These are phyloP conservation scores for Linnemannia schmuckeri DNA, from an alignment of 192 early-diverging fungal species.

Conservation along the genomic window DNA sequence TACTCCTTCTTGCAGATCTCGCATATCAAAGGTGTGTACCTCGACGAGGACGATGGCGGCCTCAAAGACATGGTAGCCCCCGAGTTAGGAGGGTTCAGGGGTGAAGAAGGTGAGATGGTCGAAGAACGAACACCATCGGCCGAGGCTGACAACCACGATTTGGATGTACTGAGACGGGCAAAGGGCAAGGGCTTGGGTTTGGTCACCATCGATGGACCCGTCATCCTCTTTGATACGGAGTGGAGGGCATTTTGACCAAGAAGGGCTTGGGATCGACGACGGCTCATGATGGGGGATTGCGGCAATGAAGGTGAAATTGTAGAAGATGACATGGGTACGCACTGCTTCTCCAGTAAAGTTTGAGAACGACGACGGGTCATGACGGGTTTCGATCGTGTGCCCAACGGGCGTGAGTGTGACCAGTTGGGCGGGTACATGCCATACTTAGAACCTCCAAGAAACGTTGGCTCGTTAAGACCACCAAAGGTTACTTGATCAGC, in stretches of 20 bases:
- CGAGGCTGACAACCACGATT: not conserved
- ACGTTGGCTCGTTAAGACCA: not conserved
- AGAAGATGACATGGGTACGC: not conserved
- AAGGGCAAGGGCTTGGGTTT: not conserved
- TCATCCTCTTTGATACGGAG: not conserved
- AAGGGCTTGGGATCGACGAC: not conserved
- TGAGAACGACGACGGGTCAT: not conserved
- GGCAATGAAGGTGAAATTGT: not conserved
- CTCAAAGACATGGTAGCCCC: not conserved
- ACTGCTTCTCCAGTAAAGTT: not conserved
- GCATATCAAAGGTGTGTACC: conserved; percentile 18
- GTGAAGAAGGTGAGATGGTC: not conserved
- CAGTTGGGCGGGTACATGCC: not conserved
- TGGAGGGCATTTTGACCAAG: not conserved
- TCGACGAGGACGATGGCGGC: not conserved
- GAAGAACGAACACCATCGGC: not conserved
- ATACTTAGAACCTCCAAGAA: too few species aligned
- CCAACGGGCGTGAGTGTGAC: not conserved
- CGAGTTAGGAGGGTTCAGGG: not conserved
- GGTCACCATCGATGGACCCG: not conserved
- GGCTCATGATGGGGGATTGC: not conserved
- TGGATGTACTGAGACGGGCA: not conserved
- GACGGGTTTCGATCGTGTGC: not conserved
- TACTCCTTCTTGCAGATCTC: conserved; percentile 32
- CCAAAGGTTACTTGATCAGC: not conserved